These are phyloP conservation scores for Fusarium robinianum DNA, from an alignment of 2,329 filamentous ascomycete species.

Conservation along the genomic window DNA sequence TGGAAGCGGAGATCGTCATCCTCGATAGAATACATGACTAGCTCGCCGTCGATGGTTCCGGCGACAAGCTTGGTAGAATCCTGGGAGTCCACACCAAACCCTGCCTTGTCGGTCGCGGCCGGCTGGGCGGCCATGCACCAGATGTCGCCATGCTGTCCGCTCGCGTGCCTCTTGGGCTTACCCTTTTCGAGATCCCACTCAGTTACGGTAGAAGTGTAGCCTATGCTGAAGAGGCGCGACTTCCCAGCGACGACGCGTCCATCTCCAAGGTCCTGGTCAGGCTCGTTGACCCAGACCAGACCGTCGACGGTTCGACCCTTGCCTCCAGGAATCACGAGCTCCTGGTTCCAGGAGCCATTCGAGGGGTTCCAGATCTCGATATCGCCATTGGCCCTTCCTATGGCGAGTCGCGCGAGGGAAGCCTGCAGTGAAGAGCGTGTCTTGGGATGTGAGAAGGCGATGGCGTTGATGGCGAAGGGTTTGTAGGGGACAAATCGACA, in stretches of 20 bases:
- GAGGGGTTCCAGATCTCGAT: conserved; percentile 97
- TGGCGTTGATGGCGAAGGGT: conserved; percentile 87
- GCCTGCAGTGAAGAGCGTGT: conserved; percentile 52
- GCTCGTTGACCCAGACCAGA: conserved; percentile 87
- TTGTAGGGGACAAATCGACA: conserved; percentile 95
- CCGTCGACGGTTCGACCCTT: conserved; percentile 88
- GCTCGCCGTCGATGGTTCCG: conserved; percentile 88
- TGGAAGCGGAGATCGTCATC: conserved; percentile 83
- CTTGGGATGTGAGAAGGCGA: conserved; percentile 85
- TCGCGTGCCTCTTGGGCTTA: conserved; percentile 77
- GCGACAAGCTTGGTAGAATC: conserved; percentile 69
- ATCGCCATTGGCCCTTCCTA: conserved; percentile 91
- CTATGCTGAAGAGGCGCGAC: conserved; percentile 92
- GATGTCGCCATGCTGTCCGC: conserved; percentile 92
- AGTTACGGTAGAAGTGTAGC: conserved; percentile 87
- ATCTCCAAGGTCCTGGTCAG: conserved; percentile 68
- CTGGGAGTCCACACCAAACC: conserved; percentile 40
- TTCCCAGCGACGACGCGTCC: conserved; percentile 69
- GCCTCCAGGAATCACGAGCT: conserved; percentile 81
- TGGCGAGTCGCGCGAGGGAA: conserved; percentile 73
- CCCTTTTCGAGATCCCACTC: conserved; percentile 92
- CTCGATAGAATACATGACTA: conserved; percentile 84
- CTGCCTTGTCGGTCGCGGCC: conserved; percentile 35
- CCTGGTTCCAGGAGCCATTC: conserved; percentile 84
- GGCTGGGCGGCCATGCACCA: conserved; percentile 96